Evolutionary conservation across 192 early-diverging fungal genomes (phyloP).

Genomic region (Gryganskiella cystojenkinii): DNA sequence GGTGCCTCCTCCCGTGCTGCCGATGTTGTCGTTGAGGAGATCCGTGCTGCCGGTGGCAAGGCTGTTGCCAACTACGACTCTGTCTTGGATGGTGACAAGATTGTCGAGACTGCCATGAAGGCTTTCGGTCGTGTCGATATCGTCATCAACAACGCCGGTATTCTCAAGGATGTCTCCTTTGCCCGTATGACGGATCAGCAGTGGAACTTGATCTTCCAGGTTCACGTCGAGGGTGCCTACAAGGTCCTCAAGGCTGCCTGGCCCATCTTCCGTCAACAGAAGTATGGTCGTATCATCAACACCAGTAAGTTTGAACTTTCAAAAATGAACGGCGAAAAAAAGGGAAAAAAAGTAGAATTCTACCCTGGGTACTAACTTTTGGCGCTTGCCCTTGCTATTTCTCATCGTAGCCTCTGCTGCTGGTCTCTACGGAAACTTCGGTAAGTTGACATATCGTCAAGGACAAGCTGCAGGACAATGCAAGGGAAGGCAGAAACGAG

Average conservation of each 20-base stretch:
- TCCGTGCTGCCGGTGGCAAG: conserved; percentile 85
- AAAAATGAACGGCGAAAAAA: not conserved
- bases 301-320: conserved; percentile 39
- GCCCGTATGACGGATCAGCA: conserved; percentile 97
- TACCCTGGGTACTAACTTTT: conserved; percentile 1
- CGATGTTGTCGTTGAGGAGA: conserved; percentile 88
- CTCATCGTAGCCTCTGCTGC: conserved; percentile 93
- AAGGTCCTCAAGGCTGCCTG: conserved; percentile 97
- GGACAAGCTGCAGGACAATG: not conserved
- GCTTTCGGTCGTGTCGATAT: conserved; percentile 96
- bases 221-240: conserved; percentile 96
- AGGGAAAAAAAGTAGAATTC: not conserved
- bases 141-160: conserved; percentile 98
- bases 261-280: conserved; percentile 95
- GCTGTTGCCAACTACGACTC: conserved; percentile 98
- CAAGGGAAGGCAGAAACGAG: not conserved
- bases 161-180: conserved; percentile 97
- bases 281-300: conserved; percentile 84
- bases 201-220: conserved; percentile 94
- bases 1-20: conserved; percentile 83
- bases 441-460: conserved; percentile 59
- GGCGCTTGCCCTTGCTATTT: not conserved
- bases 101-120: conserved; percentile 96
- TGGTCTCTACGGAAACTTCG: conserved; percentile 99
- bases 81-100: conserved; percentile 97